A percentile compares a stretch with the other conserved stretches of the same genome.
phyloP scores from a whole-genome alignment of 805 yeast genomes.

The Lipomyces yamadae region DNA sequence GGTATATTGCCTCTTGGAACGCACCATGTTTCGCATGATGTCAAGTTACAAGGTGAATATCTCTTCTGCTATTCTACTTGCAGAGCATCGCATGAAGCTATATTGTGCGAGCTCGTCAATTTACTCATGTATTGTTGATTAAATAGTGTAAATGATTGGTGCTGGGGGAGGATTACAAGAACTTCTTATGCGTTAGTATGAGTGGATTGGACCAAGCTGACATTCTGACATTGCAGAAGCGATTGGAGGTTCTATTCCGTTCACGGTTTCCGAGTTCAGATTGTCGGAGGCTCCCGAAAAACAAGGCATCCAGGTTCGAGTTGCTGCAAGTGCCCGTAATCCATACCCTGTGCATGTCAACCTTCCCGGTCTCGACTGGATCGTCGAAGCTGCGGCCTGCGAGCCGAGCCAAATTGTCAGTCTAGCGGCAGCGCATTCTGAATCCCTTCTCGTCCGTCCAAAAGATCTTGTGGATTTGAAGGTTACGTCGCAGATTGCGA shows the following conservation, averaged over 20 bases:
- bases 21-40: constrained; percentile 35
- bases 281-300: constrained; percentile 16
- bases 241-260: constrained; percentile 26
- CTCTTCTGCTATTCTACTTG: constrained; percentile 4
- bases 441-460: constrained; percentile 23
- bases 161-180: neutral
- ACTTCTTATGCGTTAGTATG: neutral
- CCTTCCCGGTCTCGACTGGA: constrained; percentile 33
- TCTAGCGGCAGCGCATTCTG: constrained; percentile 33
- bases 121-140: neutral
- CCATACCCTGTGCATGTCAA: constrained; percentile 32
- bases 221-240: constrained; percentile 10
- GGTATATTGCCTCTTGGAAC: constrained; percentile 37
- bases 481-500: constrained; percentile 19
- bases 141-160: neutral
- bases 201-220: neutral
- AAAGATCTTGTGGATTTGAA: constrained; percentile 18
- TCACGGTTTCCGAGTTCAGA: constrained; percentile 31
- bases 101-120: neutral
- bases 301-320: constrained; percentile 29
- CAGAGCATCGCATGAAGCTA: neutral
- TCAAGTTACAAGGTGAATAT: constrained; percentile 18
- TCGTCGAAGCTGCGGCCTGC: constrained; percentile 34
- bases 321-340: constrained; percentile 30
- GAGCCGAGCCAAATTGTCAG: constrained; percentile 15